phyloP scores from a whole-genome alignment of 2,329 filamentous ascomycete species.

The Sarocladium oryzae region DNA sequence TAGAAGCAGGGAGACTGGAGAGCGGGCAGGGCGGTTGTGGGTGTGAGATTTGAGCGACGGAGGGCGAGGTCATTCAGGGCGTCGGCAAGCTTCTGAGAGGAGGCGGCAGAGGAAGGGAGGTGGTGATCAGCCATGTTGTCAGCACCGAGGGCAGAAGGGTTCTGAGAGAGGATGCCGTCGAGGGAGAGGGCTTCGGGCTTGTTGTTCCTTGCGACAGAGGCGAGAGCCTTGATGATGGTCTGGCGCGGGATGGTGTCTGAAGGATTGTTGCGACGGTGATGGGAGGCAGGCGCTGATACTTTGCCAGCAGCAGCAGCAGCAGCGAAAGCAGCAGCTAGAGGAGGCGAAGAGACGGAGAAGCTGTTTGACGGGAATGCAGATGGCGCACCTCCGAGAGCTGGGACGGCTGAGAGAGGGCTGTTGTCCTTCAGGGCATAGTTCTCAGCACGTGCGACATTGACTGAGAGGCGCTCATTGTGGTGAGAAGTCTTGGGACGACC shows the following conservation, averaged over 20 bases:
- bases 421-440: slow-evolving; percentile 12
- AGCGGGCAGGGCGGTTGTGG: slow-evolving; percentile 44
- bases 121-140: not conserved
- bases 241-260: slow-evolving; percentile 66
- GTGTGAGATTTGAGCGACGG: slow-evolving; percentile 18
- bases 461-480: slow-evolving; percentile 12
- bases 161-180: slow-evolving; percentile 49
- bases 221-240: slow-evolving; percentile 76
- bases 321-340: not conserved
- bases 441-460: slow-evolving; percentile 17
- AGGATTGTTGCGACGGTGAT: slow-evolving; percentile 41
- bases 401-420: slow-evolving; percentile 18
- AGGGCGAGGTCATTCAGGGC: slow-evolving; percentile 47
- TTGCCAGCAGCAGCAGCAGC: not conserved
- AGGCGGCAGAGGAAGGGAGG: slow-evolving; percentile 32
- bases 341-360: slow-evolving; percentile 9
- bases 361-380: slow-evolving; percentile 7
- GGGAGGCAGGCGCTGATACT: not conserved
- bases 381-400: slow-evolving; percentile 20
- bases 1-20: slow-evolving; percentile 95
- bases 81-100: slow-evolving; percentile 58
- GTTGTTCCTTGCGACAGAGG: slow-evolving; percentile 55
- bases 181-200: slow-evolving; percentile 59
- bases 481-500: slow-evolving; percentile 16
- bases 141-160: slow-evolving; percentile 15